Evolutionary conservation across 208 protist species (phyloP).

Genomic region (Wallacemonas sp.): DNA sequence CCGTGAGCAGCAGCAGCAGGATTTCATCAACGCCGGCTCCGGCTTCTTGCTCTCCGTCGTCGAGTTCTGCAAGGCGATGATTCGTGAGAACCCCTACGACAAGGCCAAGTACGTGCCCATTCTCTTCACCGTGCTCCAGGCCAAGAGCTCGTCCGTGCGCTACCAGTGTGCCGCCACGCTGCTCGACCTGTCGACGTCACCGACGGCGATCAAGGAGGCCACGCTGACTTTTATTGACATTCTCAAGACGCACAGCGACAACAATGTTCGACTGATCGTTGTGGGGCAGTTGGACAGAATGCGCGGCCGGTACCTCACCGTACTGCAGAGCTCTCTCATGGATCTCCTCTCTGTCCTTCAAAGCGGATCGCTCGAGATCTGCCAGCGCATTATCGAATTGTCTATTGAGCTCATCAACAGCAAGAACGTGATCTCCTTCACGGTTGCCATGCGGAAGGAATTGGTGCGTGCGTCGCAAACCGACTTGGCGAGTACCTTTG

Average conservation of each 20-base stretch:
- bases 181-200: slow-evolving; percentile 93
- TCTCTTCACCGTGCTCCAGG: slow-evolving; percentile 95
- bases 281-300: slow-evolving; percentile 95
- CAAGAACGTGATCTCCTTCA: slow-evolving; percentile 94
- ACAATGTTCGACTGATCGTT: slow-evolving; percentile 99
- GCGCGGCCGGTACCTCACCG: slow-evolving; percentile 61
- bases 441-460: slow-evolving; percentile 96
- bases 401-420: slow-evolving; percentile 91
- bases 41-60: slow-evolving; percentile 92
- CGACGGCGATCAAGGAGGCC: slow-evolving; percentile 94
- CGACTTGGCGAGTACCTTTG: slow-evolving; percentile 3
- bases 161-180: slow-evolving; percentile 96
- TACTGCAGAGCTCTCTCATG: slow-evolving; percentile 94
- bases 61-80: slow-evolving; percentile 84
- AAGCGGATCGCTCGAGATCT: slow-evolving; percentile 93
- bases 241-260: slow-evolving; percentile 94
- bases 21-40: slow-evolving; percentile 82
- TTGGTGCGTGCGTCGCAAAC: slow-evolving; percentile 46
- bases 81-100: slow-evolving; percentile 80
- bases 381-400: slow-evolving; percentile 93
- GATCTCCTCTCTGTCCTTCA: slow-evolving; percentile 95
- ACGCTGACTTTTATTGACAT: slow-evolving; percentile 93
- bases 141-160: slow-evolving; percentile 91
- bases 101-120: slow-evolving; percentile 94
- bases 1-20: slow-evolving; percentile 78